Percentiles rank a stretch among this genome's conserved stretches.
Conservation (phyloP, 2,329 filamentous ascomycete species). For the Didymella keratinophila region DNA sequence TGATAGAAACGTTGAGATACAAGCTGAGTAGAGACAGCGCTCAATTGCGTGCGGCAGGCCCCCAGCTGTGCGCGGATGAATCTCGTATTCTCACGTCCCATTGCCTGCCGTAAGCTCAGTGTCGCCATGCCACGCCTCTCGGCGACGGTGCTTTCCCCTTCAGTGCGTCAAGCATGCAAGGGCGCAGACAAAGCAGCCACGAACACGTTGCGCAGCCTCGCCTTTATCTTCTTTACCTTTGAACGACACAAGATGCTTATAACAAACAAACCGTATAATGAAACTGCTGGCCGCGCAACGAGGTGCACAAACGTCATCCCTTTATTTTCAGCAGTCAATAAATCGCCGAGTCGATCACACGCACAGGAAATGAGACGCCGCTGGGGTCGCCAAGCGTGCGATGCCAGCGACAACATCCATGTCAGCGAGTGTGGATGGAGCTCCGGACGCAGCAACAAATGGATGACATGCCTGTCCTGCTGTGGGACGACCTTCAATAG, state of each 20-base stretch:
- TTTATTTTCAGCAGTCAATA: conserved; percentile 9
- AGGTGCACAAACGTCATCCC: conserved; percentile 5
- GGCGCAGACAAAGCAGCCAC: conserved; percentile 5
- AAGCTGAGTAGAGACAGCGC: conserved; percentile 4
- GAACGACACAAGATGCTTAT: not conserved
- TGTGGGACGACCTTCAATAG: conserved; percentile 13
- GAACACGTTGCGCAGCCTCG: conserved; percentile 7
- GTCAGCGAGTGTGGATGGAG: conserved; percentile 6
- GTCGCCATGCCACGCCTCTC: conserved; percentile 16
- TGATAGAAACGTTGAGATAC: conserved; percentile 1
- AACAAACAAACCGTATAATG: not conserved
- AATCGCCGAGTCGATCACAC: conserved; percentile 19
- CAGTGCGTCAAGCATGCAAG: conserved; percentile 10
- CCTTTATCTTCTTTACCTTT: not conserved
- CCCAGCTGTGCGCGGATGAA: conserved; percentile 12
- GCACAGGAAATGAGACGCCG: conserved; percentile 18
- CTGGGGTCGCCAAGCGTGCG: conserved; percentile 14
- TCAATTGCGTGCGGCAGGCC: conserved; percentile 2
- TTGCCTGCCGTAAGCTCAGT: conserved; percentile 14
- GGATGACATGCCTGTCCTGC: conserved; percentile 17
- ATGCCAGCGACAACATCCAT: conserved; percentile 11
- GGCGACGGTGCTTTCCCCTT: conserved; percentile 16
- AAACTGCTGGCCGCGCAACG: conserved; percentile 3
- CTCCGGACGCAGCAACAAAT: conserved; percentile 7
- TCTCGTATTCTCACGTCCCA: conserved; percentile 18